Base-by-base conservation (phyloP, 441 rosid genomes). In the Adansonia madagascariensis region DNA sequence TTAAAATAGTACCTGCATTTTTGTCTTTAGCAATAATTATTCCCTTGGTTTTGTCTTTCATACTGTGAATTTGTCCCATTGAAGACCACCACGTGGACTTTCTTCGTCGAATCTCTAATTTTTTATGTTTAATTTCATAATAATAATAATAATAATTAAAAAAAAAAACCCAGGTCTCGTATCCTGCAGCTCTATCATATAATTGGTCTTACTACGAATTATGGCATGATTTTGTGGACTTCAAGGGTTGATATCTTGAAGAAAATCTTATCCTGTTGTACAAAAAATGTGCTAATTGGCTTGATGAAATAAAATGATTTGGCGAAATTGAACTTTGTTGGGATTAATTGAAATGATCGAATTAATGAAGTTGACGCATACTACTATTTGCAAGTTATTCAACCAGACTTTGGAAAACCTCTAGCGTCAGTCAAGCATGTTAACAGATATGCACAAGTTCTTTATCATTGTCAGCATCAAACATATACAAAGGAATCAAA, bases 51-150 rank as follows among this genome's bases (percentile, higher is more conserved):
- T 64, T 15, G 24, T 39, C n/a, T 62, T 12, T 63, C 2, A 35
- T 1, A 1, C 5, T 5, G 22, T 14, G 47, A 63, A 7, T 39
- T 63, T 65, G 70, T 65, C 47, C 20, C 68, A 35, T 60, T 22
- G 6, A 60, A 8, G 39, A 60, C 24, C 31, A 60, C 39, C 64
- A 22, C 64, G 64, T 60, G 64, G 43, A 65, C 71, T 43, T 65
- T 9, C 70, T 43, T 17, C 9, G 47, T 20, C 10, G 47, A 3
- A 55, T 8, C 64, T 15, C 4, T 24, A 20, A 57, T 4, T 41
- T 41, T 41, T 41, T 41, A n/a, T 41, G 5, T 41, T 4, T 41
- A 41, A 2, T 4, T 14, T 3, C 4, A 52, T 3, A 46, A 50
- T 24, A 14, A 12, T 50, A 35, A 35, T 35, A 4, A 35, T 35